Evolutionary conservation across 169 alveolate genomes (phyloP), one percentile per base, ranked within the genome.

Genomic region (Cryptosporidium viatorum): DNA sequence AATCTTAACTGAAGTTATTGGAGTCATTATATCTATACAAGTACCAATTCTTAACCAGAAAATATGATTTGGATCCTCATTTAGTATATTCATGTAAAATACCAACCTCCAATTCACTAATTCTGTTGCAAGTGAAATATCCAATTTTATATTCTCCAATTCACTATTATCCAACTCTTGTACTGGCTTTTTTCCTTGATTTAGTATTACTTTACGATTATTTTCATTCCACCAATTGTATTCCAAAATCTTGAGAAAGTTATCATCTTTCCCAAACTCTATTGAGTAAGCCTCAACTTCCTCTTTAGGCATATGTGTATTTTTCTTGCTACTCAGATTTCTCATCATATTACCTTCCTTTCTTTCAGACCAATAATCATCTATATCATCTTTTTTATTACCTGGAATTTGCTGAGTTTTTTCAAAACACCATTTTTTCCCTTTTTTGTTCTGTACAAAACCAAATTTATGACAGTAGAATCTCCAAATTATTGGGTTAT

Each of bases 21-120:
- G 89, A 48, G 75, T 59, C 75, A 80, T 62, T 62, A 80, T 60
- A 65, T 80, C 89, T 8, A 80, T 60, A n/a, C 41, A 6, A 2
- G 45, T 33, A 1, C 89, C 89, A 23, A 80, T 67, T 29, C 75
- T 80, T 37, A 80, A 50, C 89, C 89, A 80, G 70, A 80, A 80
- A 58, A 70, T 62, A 14, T 80, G 26, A 29, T 65, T 59, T 9
- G 80, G 21, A 39, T 62, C 59, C 18, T 80, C 51, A 29, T 80
- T 80, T 41, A 62, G 55, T 3, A 80, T 59, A 31, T 80, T 80
- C 75, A 80, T 65, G 8, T 80, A 80, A 65, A 62, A 80, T 23
- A 80, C 89, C 33, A 80, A n/a, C 62, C 89, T 80, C 89, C 89
- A 80, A 23, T 80, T 80, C 18, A 80, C 75, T 65, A 80, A 33